These are phyloP conservation scores for Condylostoma magnum DNA, from an alignment of 169 alveolate species.

Conservation along the genomic window DNA sequence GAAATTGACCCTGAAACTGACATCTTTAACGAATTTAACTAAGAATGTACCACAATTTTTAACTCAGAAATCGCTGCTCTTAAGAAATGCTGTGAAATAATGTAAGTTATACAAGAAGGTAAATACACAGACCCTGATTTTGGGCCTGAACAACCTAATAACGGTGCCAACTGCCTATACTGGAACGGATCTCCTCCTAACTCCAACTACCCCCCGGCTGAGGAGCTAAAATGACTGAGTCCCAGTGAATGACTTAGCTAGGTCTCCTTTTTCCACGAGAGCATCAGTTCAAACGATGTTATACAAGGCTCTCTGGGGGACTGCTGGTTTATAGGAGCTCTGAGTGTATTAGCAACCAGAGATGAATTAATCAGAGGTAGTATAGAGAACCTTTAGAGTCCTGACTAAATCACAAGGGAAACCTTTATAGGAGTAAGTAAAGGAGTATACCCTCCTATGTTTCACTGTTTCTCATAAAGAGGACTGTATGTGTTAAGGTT, in stretches of 20 bases:
- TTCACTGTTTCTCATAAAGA: conserved; percentile 66
- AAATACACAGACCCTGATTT: conserved; percentile 55
- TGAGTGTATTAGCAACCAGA: conserved; percentile 71
- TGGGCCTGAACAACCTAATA: conserved; percentile 59
- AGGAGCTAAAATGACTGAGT: conserved; percentile 53
- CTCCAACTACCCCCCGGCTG: conserved; percentile 53
- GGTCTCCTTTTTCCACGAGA: neutral
- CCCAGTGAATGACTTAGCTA: conserved; percentile 44
- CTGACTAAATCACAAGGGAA: conserved; percentile 49
- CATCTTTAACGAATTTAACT: neutral
- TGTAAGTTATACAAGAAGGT: neutral
- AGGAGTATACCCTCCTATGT: conserved; percentile 88
- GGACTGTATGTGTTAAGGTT: conserved; percentile 81
- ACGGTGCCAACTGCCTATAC: conserved; percentile 47
- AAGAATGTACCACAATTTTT: conserved; percentile 1
- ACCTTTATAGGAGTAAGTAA: conserved; percentile 34
- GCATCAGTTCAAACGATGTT: neutral
- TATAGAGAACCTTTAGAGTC: conserved; percentile 44
- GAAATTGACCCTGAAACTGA: neutral
- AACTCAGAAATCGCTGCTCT: conserved; percentile 20
- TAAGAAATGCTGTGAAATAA: conserved; percentile 8
- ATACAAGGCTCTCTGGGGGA: conserved; percentile 40
- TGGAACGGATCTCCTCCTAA: conserved; percentile 51
- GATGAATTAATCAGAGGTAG: conserved; percentile 77
- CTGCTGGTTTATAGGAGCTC: conserved; percentile 26